Evolutionary conservation across 371 early-diverging fungal genomes (phyloP).

Genomic region (Mortierella sp.): DNA sequence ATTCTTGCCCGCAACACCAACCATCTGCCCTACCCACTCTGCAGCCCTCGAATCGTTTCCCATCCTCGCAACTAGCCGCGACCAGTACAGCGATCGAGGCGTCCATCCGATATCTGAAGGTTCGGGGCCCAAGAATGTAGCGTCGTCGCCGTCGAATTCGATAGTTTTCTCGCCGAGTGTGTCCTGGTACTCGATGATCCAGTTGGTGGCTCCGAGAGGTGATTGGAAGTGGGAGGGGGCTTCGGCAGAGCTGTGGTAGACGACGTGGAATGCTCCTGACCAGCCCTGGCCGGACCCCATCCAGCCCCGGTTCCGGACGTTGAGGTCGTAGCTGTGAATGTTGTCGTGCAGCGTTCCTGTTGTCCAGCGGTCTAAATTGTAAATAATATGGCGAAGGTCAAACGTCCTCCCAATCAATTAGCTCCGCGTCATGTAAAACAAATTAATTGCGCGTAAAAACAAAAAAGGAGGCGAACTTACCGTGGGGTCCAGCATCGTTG

Average conservation of each 20-base stretch:
- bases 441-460: neutral
- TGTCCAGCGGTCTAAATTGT: slow-evolving; percentile 35
- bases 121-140: slow-evolving; percentile 29
- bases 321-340: slow-evolving; percentile 23
- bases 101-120: neutral
- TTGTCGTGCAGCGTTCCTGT: slow-evolving; percentile 44
- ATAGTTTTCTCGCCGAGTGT: neutral
- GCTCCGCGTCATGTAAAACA: neutral
- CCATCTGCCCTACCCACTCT: neutral
- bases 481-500: slow-evolving; percentile 53
- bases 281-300: slow-evolving; percentile 53
- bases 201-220: slow-evolving; percentile 45
- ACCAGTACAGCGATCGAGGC: slow-evolving; percentile 41
- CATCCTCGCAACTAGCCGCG: slow-evolving; percentile 39
- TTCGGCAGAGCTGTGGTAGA: slow-evolving; percentile 29
- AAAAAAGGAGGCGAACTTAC: slow-evolving; percentile 9
- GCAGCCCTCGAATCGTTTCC: neutral
- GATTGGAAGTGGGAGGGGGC: slow-evolving; percentile 29
- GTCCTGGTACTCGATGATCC: slow-evolving; percentile 27
- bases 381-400: neutral
- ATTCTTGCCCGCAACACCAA: slow-evolving; percentile 21
- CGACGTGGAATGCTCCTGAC: slow-evolving; percentile 48
- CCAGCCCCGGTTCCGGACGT: slow-evolving; percentile 48
- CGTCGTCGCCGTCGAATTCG: slow-evolving; percentile 36
- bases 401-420: no score